Evolutionary conservation across 2,329 filamentous ascomycete species (phyloP), one percentile per base, ranked within the genome.

Genomic region (Colletotrichum endophyticum): DNA sequence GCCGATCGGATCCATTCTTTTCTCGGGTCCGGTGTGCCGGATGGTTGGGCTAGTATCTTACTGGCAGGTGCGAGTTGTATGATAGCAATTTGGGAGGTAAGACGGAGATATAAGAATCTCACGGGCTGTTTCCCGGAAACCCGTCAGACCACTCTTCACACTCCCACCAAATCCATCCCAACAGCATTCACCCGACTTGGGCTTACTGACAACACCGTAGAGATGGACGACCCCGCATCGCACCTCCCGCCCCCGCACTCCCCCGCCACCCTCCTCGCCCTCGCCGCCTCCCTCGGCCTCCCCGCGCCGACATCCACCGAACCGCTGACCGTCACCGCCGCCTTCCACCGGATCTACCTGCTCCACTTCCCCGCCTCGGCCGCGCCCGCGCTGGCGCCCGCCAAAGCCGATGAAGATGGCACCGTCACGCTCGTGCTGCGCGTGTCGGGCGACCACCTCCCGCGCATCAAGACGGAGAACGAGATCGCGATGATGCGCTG

Each of bases 401-500:
- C 66, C 8, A 15, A n/a, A 5, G 56, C 49, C 1, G 8, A 70
- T 25, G 25, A 64, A 16, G 72, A 79, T 16, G 73, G 74, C 66
- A 63, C 53, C 11, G 49, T 66, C 0, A 77, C 71, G 2, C 53
- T 80, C 5, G 39, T 87, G 7, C 81, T 87, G 72, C 82, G 84
- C 15, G 80, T 86, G 15, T 78, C 83, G 1, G 80, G 86, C 6
- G 84, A 84, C 4, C 81, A 86, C 6, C 79, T 85, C 57, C 85
- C 85, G 2, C 63, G 69, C 5, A 76, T 80, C 78, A 87, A 87
- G 76, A 85, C 81, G 1, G 78, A 79, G 4, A 84, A 83, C 78
- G 85, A 88, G 70, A 85, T 85, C 3, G 84, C 83, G 0, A 86
- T 85, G 5, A 79, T 87, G 22, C 72, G 78, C 1, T 86, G 81